Evolutionary conservation across 1,284 basidiomycete species (phyloP).

Genomic region (Papiliotrema terrestris): DNA sequence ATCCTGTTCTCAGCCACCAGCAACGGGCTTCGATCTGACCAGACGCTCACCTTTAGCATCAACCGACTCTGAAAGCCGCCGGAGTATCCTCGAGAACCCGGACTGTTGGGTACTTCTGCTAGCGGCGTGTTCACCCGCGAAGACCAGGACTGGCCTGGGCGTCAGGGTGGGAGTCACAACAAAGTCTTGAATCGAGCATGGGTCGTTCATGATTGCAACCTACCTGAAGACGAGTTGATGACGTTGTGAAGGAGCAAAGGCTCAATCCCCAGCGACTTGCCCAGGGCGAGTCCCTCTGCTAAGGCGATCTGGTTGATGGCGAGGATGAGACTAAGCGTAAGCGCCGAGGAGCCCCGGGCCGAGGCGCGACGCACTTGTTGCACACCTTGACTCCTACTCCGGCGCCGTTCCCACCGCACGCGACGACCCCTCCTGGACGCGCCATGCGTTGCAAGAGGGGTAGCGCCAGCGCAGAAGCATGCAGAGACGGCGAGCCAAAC

Average conservation of each 20-base stretch:
- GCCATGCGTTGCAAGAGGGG: slow-evolving; percentile 43
- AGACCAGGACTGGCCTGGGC: slow-evolving; percentile 42
- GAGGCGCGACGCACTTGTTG: slow-evolving; percentile 38
- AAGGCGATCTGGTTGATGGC: slow-evolving; percentile 47
- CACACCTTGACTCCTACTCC: slow-evolving; percentile 45
- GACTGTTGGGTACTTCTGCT: slow-evolving; percentile 27
- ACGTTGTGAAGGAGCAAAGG: slow-evolving; percentile 34
- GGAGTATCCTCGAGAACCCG: slow-evolving; percentile 33
- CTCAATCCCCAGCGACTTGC: slow-evolving; percentile 37
- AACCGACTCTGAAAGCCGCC: slow-evolving; percentile 42
- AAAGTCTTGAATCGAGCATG: not conserved
- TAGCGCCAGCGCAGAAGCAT: slow-evolving; percentile 28
- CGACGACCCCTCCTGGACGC: slow-evolving; percentile 32
- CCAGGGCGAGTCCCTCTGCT: slow-evolving; percentile 42
- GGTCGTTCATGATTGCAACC: not conserved
- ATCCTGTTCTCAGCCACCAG: slow-evolving; percentile 19
- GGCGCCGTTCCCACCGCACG: slow-evolving; percentile 39
- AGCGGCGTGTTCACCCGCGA: slow-evolving; percentile 40
- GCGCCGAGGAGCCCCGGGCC: not conserved
- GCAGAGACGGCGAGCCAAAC: slow-evolving; percentile 33
- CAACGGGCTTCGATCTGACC: not conserved
- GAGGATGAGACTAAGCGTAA: slow-evolving; percentile 34
- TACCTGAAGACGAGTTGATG: slow-evolving; percentile 41
- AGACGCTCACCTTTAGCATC: slow-evolving; percentile 43
- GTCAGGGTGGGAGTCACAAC: not conserved